A percentile compares a stretch with the other conserved stretches of the same genome.
phyloP scores from a whole-genome alignment of 208 protist species.

The Leishmania aethiopica region DNA sequence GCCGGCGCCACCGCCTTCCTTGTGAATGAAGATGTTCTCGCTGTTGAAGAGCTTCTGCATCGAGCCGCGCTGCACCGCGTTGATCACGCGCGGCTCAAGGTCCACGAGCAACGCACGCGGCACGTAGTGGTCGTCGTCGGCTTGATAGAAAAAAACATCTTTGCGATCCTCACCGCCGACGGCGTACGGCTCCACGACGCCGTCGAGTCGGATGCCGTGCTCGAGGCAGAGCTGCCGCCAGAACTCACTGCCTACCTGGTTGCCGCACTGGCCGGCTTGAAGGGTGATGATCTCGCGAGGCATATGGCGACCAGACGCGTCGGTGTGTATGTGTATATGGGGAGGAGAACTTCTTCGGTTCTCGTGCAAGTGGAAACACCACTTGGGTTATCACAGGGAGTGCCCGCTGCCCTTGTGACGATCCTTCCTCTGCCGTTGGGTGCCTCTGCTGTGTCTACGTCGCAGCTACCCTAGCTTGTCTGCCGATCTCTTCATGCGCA shows the following conservation, averaged over 20 bases:
- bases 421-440: neutral
- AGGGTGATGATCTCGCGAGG: constrained; percentile 99
- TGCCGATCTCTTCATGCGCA: neutral
- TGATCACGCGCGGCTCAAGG: constrained; percentile 98
- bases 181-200: constrained; percentile 95
- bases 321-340: neutral
- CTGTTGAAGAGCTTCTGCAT: constrained; percentile 98
- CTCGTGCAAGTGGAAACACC: neutral
- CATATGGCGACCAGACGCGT: constrained; percentile 70
- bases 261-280: constrained; percentile 98
- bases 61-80: constrained; percentile 90
- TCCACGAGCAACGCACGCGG: constrained; percentile 99
- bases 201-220: constrained; percentile 97
- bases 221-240: constrained; percentile 99
- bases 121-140: constrained; percentile 99
- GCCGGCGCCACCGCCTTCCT: constrained; percentile 97
- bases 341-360: neutral
- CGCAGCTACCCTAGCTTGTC: neutral
- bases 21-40: constrained; percentile 98
- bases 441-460: neutral
- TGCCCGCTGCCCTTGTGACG: neutral
- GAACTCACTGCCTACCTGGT: constrained; percentile 98
- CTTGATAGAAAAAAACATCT: constrained; percentile 99
- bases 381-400: neutral
- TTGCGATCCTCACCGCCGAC: constrained; percentile 97